Evolutionary conservation across 306 rosid genomes (phyloP).

Genomic region (Medicago arabica): DNA sequence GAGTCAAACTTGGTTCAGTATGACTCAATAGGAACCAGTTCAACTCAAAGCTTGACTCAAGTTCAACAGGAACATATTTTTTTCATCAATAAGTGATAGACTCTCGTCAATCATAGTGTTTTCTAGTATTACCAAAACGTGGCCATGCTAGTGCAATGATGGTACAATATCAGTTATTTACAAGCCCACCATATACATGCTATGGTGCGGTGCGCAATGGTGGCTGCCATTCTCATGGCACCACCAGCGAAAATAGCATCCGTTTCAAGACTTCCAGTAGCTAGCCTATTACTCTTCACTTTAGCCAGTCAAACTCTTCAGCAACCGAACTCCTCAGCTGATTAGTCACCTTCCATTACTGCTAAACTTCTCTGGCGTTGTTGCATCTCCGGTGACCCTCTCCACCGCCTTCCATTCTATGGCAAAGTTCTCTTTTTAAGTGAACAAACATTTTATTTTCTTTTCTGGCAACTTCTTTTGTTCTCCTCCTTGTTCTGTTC

Average conservation of each 20-base stretch:
- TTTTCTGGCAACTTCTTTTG: slow-evolving; percentile 6
- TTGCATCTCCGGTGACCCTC: background rate
- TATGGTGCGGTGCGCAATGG: no score
- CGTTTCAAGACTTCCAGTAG: background rate
- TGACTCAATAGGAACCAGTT: background rate
- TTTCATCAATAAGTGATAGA: slow-evolving; percentile 10
- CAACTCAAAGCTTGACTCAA: background rate
- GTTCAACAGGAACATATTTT: background rate
- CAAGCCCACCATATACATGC: no score
- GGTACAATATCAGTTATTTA: background rate
- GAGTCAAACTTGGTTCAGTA: background rate
- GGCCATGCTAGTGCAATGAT: background rate
- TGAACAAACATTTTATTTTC: background rate
- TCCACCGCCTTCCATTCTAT: background rate
- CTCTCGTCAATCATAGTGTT: background rate
- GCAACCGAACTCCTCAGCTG: background rate
- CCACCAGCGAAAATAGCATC: background rate
- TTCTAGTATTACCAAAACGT: background rate
- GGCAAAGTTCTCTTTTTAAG: background rate
- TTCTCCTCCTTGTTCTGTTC: background rate
- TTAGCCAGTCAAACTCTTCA: background rate
- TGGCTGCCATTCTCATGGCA: background rate
- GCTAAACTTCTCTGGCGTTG: background rate
- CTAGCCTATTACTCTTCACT: background rate
- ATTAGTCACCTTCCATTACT: background rate